Percentiles rank a stretch among this genome's conserved stretches.
These are phyloP conservation scores for Xylaria scruposa DNA, from an alignment of 495 filamentous ascomycete species.

Conservation along the genomic window DNA sequence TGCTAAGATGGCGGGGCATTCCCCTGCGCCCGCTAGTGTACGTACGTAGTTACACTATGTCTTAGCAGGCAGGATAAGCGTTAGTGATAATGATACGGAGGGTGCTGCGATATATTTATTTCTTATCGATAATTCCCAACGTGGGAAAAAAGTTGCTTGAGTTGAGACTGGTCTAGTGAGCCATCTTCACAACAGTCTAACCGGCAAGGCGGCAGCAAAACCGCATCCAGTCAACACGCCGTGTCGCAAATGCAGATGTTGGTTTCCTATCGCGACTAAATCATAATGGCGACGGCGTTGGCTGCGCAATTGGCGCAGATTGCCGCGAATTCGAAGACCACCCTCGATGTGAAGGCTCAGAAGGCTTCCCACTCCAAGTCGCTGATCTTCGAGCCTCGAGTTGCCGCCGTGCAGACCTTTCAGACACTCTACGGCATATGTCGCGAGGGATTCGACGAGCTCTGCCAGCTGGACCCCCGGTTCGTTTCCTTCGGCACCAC, in stretches of 20 bases:
- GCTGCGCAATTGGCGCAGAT: constrained; percentile 82
- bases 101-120: neutral
- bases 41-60: no score
- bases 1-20: neutral
- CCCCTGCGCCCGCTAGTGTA: neutral
- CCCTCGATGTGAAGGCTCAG: constrained; percentile 87
- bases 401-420: constrained; percentile 85
- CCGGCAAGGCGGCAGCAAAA: constrained; percentile 5
- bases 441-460: constrained; percentile 83
- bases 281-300: constrained; percentile 77
- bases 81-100: neutral
- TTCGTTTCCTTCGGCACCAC: constrained; percentile 72
- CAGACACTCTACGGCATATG: constrained; percentile 87
- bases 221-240: neutral
- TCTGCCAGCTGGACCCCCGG: constrained; percentile 82
- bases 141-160: constrained; percentile 29
- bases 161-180: neutral
- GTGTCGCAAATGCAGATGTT: constrained; percentile 19
- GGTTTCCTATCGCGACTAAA: constrained; percentile 5
- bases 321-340: constrained; percentile 75
- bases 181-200: neutral
- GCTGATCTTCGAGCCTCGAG: constrained; percentile 81
- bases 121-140: constrained; percentile 26
- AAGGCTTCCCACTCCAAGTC: constrained; percentile 89
- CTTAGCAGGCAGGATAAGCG: neutral